Base-by-base conservation (phyloP, 2,329 filamentous ascomycete species). In the Amesomyces nigricolor region DNA sequence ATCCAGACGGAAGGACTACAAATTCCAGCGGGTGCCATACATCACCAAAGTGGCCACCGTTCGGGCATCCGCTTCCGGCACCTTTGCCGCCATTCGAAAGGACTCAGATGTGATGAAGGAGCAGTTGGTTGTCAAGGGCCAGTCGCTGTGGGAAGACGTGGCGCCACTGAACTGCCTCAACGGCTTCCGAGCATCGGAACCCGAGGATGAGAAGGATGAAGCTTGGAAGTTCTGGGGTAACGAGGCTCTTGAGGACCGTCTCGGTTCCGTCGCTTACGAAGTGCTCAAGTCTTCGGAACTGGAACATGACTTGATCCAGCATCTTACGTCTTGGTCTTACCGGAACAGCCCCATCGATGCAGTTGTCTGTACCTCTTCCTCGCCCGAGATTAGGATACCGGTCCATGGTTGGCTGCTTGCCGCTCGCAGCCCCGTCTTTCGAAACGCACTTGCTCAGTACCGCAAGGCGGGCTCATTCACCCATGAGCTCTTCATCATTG, bases 21-120 rank as follows among this genome's bases (percentile, higher is more conserved):
- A 99, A 68, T 99, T 97, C 63, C 86, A 92, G 64, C 85, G 94
- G 55, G 84, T 99, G 8, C 87, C 94, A 1, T 91, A 88, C 42
- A 81, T 99, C 54, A 96, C 90, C 1, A 85, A 91, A 37, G 89
- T 95, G 13, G 80, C 87, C 32, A 85, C 86, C 3, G 91, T 97
- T 7, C 81, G 91, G 61, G 92, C 91, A 63, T 97, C 94, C 35
- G 82, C 87, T 0, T 95, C 89, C 70, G 94, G 94, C 4, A 89
- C 92, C 0, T 97, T 92, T 73, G 88, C 90, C 35, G 91, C 90
- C 3, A 81, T 96, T 45, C 84, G 94, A 46, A 87, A 87, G 65
- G 91, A 96, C 64, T 89, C 85, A 60, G 85, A 91, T 66, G 84
- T 95, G 29, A 89, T 91, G 53, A 84, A 82, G 50, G 83, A 87